A percentile compares a stretch with the other conserved stretches of the same genome.
Conservation (phyloP, 768 basidiomycete genomes). For the Leucosporidium yakuticum region DNA sequence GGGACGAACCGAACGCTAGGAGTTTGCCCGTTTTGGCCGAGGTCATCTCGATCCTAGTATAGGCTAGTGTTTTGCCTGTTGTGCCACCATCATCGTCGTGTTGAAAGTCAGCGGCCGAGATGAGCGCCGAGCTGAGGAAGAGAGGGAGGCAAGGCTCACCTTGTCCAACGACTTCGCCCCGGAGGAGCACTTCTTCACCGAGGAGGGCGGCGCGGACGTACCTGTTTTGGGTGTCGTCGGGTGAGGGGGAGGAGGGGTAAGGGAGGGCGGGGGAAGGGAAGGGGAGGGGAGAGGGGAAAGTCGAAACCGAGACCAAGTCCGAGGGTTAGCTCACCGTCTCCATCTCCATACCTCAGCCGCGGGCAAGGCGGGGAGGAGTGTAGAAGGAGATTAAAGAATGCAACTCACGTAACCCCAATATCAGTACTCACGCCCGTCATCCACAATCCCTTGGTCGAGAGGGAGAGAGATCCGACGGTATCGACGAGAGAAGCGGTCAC, state of each 20-base stretch:
- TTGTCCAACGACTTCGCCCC: slow-evolving; percentile 28
- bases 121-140: neutral
- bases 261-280: neutral
- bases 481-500: slow-evolving; percentile 34
- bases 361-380: no score
- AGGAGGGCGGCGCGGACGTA: slow-evolving; percentile 34
- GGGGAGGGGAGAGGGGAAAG: neutral
- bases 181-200: slow-evolving; percentile 25
- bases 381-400: neutral
- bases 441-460: slow-evolving; percentile 32
- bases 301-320: no score
- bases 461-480: slow-evolving; percentile 34
- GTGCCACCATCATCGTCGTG: neutral
- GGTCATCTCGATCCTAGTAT: slow-evolving; percentile 29
- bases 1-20: slow-evolving; percentile 25
- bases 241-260: neutral
- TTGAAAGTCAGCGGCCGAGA: neutral
- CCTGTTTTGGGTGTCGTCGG: neutral
- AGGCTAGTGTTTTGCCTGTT: slow-evolving; percentile 37
- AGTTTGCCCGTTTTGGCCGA: slow-evolving; percentile 29
- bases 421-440: slow-evolving; percentile 28
- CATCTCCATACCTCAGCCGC: no score
- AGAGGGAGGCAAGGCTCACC: slow-evolving; percentile 1
- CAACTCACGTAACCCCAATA: slow-evolving; percentile 21
- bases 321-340: no score